phyloP scores from a whole-genome alignment of 345 rosid genomes.

The Bruguiera sexangula region DNA sequence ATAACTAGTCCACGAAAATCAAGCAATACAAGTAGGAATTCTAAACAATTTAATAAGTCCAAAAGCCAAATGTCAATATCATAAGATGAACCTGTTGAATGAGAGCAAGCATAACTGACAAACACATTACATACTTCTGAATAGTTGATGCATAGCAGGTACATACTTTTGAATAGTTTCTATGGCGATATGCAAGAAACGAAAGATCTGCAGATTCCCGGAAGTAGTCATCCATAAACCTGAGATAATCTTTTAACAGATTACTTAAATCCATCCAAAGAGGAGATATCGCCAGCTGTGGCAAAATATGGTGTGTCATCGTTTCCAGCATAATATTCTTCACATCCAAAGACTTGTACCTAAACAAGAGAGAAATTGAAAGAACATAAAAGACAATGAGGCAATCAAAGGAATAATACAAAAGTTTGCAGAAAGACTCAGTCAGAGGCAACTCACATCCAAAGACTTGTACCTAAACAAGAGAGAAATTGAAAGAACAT shows the following conservation, averaged over 20 bases:
- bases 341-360: constrained; percentile 95
- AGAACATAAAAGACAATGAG: not conserved
- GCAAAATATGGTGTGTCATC: constrained; percentile 76
- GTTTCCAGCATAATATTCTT: constrained; percentile 97
- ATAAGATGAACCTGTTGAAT: not conserved
- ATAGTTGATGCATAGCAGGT: constrained; percentile 38
- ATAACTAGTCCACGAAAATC: not conserved
- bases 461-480: constrained; percentile 77
- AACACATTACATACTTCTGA: constrained; percentile 59
- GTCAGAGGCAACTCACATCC: constrained; percentile 41
- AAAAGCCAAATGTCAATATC: not conserved
- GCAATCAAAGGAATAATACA: too few relatives aligned
- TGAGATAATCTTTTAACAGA: constrained; percentile 82
- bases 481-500: not conserved
- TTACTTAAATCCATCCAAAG: constrained; percentile 68
- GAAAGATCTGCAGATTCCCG: constrained; percentile 98
- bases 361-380: constrained; percentile 20
- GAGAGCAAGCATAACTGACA: not conserved
- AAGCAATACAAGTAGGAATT: not conserved
- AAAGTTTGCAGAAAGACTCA: too few relatives aligned
- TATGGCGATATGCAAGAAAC: constrained; percentile 91
- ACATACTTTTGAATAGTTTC: constrained; percentile 86
- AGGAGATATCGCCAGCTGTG: constrained; percentile 80
- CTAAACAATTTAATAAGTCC: not conserved
- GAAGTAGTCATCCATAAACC: constrained; percentile 97